phyloP scores from a whole-genome alignment of 345 rosid genomes.

The Erucastrum elatum region DNA sequence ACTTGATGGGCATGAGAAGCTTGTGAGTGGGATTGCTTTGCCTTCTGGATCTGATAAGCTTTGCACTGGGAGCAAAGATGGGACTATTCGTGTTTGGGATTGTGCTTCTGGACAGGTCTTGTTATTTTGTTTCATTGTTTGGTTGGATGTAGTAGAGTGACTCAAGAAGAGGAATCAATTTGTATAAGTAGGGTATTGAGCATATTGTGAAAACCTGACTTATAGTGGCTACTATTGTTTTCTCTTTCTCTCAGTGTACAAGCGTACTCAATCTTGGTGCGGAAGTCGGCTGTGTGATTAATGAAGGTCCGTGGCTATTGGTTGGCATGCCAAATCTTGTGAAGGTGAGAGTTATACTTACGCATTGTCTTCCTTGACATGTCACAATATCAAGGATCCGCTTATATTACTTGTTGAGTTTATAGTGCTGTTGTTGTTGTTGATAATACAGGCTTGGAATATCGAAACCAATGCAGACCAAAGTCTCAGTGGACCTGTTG shows the following conservation, averaged over 20 bases:
- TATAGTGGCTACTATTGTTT: constrained; percentile 7
- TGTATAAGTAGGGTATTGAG: no score
- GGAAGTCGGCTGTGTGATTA: constrained; percentile 90
- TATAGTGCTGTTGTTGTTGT: not conserved
- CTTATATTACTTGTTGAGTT: constrained; percentile 7
- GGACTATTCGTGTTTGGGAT: constrained; percentile 87
- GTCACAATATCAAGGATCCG: not conserved
- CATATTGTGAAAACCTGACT: not conserved
- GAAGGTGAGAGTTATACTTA: constrained; percentile 56
- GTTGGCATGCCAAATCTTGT: constrained; percentile 84
- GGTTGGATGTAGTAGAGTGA: no score
- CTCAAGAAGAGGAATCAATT: no score
- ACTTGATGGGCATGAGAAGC: constrained; percentile 91
- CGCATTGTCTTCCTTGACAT: not conserved
- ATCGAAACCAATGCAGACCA: constrained; percentile 65
- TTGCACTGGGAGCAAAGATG: constrained; percentile 87
- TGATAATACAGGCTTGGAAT: constrained; percentile 52
- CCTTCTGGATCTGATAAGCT: constrained; percentile 89
- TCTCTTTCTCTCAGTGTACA: constrained; percentile 52
- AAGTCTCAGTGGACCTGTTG: constrained; percentile 91
- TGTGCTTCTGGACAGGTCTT: constrained; percentile 92
- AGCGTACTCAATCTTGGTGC: constrained; percentile 69
- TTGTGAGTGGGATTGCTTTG: constrained; percentile 80
- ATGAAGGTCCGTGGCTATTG: constrained; percentile 95
- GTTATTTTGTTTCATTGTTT: constrained; percentile 13